A percentile compares a stretch with the other conserved stretches of the same genome.
These are phyloP conservation scores for Penicillium flavigenum DNA, from an alignment of 495 filamentous ascomycete species.

Conservation along the genomic window DNA sequence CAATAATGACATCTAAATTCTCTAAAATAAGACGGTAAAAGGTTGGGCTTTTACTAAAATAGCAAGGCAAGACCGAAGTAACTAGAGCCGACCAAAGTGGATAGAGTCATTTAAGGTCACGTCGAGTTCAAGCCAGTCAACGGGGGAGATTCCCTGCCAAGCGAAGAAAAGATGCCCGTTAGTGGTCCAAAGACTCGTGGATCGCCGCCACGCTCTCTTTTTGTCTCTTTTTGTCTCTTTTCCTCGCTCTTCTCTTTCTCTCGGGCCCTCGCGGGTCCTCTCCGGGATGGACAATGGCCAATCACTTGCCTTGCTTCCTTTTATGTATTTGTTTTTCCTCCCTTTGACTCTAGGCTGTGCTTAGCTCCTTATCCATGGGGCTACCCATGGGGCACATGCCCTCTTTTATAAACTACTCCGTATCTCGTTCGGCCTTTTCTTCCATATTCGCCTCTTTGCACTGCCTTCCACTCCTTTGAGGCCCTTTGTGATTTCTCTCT, in stretches of 20 bases:
- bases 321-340: constrained; percentile 12
- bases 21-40: too few relatives aligned
- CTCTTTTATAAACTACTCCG: neutral
- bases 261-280: neutral
- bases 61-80: neutral
- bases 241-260: too few relatives aligned
- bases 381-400: neutral
- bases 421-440: neutral
- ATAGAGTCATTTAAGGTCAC: constrained; percentile 3
- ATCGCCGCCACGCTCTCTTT: constrained; percentile 8
- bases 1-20: constrained; percentile 3
- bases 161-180: constrained; percentile 10
- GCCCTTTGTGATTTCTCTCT: constrained; percentile 16
- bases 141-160: constrained; percentile 5
- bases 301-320: constrained; percentile 11
- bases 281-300: neutral
- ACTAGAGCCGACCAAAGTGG: constrained; percentile 10
- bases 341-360: constrained; percentile 3
- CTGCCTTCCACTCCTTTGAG: constrained; percentile 12
- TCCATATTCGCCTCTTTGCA: constrained; percentile 13
- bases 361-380: neutral
- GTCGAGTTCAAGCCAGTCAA: constrained; percentile 5
- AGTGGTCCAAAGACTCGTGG: constrained; percentile 12
- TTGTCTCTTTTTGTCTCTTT: neutral
- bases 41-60: neutral